phyloP scores from a whole-genome alignment of 768 basidiomycete species.

The Serendipita sp. region DNA sequence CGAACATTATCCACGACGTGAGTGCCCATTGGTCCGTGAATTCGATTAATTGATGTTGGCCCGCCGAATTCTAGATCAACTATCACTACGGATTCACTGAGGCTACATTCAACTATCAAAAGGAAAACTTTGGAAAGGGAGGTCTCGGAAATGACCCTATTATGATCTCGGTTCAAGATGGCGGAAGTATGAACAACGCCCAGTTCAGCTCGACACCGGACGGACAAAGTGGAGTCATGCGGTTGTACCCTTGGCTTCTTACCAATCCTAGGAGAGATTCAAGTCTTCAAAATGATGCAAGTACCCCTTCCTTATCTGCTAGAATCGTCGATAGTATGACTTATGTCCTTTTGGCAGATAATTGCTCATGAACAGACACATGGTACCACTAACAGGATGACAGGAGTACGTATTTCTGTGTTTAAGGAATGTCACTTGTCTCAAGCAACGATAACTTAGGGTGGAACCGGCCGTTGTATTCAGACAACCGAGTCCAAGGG shows the following conservation, averaged over 20 bases:
- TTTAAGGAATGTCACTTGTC: slow-evolving; percentile 11
- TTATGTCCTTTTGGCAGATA: slow-evolving; percentile 24
- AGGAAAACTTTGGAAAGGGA: background rate
- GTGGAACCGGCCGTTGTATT: slow-evolving; percentile 7
- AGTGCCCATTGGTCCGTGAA: background rate
- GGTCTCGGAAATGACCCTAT: slow-evolving; percentile 23
- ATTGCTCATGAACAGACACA: slow-evolving; percentile 23
- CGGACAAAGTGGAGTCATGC: slow-evolving; percentile 25
- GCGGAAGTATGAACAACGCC: slow-evolving; percentile 11
- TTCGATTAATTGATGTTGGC: background rate
- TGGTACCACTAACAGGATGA: slow-evolving; percentile 28
- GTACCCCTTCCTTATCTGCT: slow-evolving; percentile 20
- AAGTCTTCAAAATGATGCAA: slow-evolving; percentile 42
- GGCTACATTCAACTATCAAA: background rate
- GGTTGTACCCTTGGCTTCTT: slow-evolving; percentile 21
- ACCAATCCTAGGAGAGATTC: slow-evolving; percentile 42
- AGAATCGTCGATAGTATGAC: slow-evolving; percentile 23
- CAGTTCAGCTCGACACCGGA: slow-evolving; percentile 21
- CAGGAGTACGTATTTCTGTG: slow-evolving; percentile 16
- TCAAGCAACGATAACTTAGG: slow-evolving; percentile 16
- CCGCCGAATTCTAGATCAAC: background rate
- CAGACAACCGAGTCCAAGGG: slow-evolving; percentile 23
- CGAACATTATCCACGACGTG: slow-evolving; percentile 1
- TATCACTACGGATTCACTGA: background rate
- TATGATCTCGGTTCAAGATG: slow-evolving; percentile 23